phyloP scores from a whole-genome alignment of 1,284 basidiomycete genomes.

The Cutaneotrichosporon cutaneum region DNA sequence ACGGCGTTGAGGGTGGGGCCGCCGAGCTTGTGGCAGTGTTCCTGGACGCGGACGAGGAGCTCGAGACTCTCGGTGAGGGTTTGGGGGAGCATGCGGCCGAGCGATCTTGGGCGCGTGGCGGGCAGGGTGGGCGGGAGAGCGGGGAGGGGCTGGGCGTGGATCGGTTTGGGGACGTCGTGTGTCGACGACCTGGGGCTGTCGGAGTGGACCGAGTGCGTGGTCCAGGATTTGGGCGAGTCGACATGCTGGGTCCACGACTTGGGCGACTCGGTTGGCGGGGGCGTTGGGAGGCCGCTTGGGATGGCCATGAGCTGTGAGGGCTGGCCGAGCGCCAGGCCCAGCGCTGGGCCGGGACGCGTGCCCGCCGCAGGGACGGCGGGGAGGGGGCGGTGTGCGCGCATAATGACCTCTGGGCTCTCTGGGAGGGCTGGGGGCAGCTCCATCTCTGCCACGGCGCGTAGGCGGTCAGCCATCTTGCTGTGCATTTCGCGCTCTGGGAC shows the following conservation, averaged over 20 bases:
- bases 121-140: constrained; percentile 5
- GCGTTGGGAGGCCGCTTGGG: not conserved
- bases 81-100: constrained; percentile 38
- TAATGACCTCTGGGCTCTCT: not conserved
- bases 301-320: not conserved
- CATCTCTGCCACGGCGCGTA: not conserved
- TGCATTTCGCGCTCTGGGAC: not conserved
- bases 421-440: not conserved
- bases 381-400: not conserved
- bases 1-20: not conserved
- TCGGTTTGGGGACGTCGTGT: not conserved
- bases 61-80: constrained; percentile 38
- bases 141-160: constrained; percentile 3
- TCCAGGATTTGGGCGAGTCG: not conserved
- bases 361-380: not conserved
- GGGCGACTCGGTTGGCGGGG: not conserved
- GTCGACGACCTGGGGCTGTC: no score
- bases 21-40: constrained; percentile 13
- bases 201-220: not conserved
- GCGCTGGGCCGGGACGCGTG: not conserved
- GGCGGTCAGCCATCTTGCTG: not conserved
- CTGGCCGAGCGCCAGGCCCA: not conserved
- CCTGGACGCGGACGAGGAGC: constrained; percentile 22
- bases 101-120: not conserved
- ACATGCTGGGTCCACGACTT: not conserved